Conservation (phyloP, 805 yeast species). For the Soucietia sequanensis region DNA sequence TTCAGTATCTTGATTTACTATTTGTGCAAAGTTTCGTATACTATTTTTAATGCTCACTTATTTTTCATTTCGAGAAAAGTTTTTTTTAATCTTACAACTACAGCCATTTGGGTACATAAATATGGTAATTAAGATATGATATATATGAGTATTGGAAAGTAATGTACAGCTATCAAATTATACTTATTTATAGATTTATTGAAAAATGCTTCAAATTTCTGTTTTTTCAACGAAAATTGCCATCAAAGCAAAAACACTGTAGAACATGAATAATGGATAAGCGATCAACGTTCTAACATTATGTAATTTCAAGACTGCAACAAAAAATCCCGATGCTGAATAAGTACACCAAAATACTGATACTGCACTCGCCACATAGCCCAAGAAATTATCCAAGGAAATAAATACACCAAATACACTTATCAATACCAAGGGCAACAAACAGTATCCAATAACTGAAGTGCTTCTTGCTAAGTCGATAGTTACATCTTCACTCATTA, state of each 20-base stretch:
- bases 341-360: conserved; percentile 89
- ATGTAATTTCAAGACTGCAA: conserved; percentile 74
- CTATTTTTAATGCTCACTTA: no score
- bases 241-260: conserved; percentile 93
- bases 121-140: no score
- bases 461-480: conserved; percentile 71
- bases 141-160: no score
- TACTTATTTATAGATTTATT: no score
- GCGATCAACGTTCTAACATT: conserved; percentile 90
- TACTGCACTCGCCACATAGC: conserved; percentile 65
- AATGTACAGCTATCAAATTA: no score
- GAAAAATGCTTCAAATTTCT: conserved; percentile 1
- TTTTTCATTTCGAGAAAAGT: no score
- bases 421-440: conserved; percentile 80
- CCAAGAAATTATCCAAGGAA: conserved; percentile 68
- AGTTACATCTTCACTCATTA: conserved; percentile 72
- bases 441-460: conserved; percentile 89
- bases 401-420: conserved; percentile 69
- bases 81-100: no score
- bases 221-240: conserved; percentile 70
- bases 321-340: conserved; percentile 91
- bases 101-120: no score
- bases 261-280: conserved; percentile 87
- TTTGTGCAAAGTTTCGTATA: no score
- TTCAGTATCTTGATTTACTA: no score